Evolutionary conservation across 257 asterid genomes (phyloP), one percentile per base, ranked within the genome.

Genomic region (Sherardia arvensis): DNA sequence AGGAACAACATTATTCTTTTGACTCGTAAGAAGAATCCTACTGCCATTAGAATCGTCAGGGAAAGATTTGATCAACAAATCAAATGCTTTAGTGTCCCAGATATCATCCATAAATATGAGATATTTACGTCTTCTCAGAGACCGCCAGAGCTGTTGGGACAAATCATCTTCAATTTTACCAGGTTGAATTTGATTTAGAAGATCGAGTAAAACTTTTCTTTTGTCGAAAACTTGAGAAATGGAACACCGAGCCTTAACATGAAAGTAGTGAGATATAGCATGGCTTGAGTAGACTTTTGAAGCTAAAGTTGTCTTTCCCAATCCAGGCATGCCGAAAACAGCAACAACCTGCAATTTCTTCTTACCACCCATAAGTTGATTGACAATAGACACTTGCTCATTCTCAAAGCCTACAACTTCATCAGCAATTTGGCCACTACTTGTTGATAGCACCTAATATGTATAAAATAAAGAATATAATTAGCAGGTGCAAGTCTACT

Each of bases 101-200:
- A 64, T 18, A 20, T 64, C 68, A 30, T 64, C 68, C 34, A 64
- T 7, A 14, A 64, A 56, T 17, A 64, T 49, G 5, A 64, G 45
- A 20, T 15, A 27, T 20, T 23, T 57, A 12, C 25, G 30, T 57
- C 18, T 12, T 26, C 12, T 53, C 6, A 53, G 15, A 18, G 25
- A 26, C 1, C 27, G 12, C 28, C 26, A 53, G 4, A 53, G 59
- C 59, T 53, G 1, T 2, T 22, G 28, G 14, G 59, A 22, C 59
- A 53, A 53, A 53, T 53, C 59, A 53, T 53, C 14, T 7, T 22
- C 30, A n/a, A n/a, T n/a, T n/a, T n/a, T n/a, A 36, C 12, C 14
- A 36, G 14, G 43, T 36, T 8, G 15, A 10, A 36, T 8, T 12
- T 53, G 23, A 8, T 53, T 20, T 25, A 53, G 14, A 22, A 53